Percentiles rank a stretch among this genome's conserved stretches.
phyloP scores from a whole-genome alignment of 352 stramenopile genomes.

The Globisporangium apiculatum region DNA sequence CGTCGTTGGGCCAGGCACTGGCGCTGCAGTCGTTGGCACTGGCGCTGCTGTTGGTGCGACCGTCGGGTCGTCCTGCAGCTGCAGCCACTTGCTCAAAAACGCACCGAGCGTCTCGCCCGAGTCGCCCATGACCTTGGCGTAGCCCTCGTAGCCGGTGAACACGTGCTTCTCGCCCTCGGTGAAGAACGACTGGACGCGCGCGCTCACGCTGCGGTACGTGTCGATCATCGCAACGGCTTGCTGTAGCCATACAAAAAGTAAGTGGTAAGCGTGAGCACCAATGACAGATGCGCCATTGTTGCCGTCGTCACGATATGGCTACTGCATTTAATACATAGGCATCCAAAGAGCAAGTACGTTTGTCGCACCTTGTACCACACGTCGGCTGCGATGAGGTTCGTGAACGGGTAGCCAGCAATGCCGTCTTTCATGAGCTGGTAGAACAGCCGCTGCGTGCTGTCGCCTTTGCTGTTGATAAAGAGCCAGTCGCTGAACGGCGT shows the following conservation, averaged over 20 bases:
- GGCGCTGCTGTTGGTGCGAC: neutral
- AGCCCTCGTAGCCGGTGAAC: constrained; percentile 26
- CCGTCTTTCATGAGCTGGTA: constrained; percentile 50
- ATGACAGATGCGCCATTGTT: too few relatives aligned
- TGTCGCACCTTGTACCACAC: constrained; percentile 20
- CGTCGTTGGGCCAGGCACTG: neutral
- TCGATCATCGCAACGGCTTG: constrained; percentile 28
- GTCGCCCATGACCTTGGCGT: constrained; percentile 20
- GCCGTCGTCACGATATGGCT: too few relatives aligned
- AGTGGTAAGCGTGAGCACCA: too few relatives aligned
- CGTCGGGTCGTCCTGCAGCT: constrained; percentile 7
- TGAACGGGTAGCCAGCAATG: constrained; percentile 49
- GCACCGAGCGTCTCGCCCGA: constrained; percentile 13
- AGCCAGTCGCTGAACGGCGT: constrained; percentile 41
- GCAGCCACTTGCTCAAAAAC: constrained; percentile 10
- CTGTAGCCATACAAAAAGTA: neutral
- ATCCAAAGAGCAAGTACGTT: too few relatives aligned
- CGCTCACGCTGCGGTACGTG: constrained; percentile 30
- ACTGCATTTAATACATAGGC: too few relatives aligned
- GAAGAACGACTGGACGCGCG: constrained; percentile 35
- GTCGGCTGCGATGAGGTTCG: constrained; percentile 35
- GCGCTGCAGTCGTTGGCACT: neutral
- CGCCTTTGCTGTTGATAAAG: constrained; percentile 52
- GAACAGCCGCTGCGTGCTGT: constrained; percentile 51
- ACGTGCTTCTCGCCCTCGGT: constrained; percentile 40